A percentile compares a stretch with the other conserved stretches of the same genome.
phyloP scores from a whole-genome alignment of 306 rosid species.

The Gillenia trifoliata region DNA sequence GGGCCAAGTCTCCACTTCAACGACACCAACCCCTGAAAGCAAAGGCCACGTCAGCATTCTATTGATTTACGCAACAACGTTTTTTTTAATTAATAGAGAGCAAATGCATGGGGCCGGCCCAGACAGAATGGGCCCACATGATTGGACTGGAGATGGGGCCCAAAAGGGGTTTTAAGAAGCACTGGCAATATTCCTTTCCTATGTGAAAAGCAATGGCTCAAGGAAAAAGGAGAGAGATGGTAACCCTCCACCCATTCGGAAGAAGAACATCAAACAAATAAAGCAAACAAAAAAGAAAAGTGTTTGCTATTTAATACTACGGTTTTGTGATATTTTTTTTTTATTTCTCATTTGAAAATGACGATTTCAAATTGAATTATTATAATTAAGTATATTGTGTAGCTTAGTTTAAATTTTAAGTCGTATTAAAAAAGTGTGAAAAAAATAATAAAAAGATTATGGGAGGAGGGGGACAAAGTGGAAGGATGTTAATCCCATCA shows the following conservation, averaged over 20 bases:
- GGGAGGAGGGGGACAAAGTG: constrained; percentile 91
- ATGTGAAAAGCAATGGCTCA: constrained; percentile 65
- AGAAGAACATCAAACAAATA: constrained; percentile 22
- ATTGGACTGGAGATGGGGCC: constrained; percentile 69
- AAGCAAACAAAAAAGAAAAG: constrained; percentile 14
- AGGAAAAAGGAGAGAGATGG: constrained; percentile 47
- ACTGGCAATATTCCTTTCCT: constrained; percentile 71
- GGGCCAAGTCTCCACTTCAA: constrained; percentile 70
- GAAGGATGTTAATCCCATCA: constrained; percentile 94
- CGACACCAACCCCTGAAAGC: constrained; percentile 59
- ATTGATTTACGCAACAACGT: constrained; percentile 65
- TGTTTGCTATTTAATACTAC: neutral
- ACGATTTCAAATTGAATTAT: too few species aligned
- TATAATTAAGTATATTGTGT: too few species aligned
- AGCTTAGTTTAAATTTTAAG: too few species aligned
- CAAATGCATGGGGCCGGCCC: constrained; percentile 36
- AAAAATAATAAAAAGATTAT: constrained; percentile 7
- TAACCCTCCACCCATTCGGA: constrained; percentile 57
- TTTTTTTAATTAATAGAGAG: neutral
- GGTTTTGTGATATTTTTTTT: accelerated
- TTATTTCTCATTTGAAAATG: too few species aligned
- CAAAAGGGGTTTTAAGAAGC: constrained; percentile 33
- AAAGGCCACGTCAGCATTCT: constrained; percentile 58
- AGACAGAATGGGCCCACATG: constrained; percentile 63
- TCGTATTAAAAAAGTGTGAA: neutral